Conservation (phyloP, 2,329 filamentous ascomycete genomes). For the Rhinocladiella mackenziei region DNA sequence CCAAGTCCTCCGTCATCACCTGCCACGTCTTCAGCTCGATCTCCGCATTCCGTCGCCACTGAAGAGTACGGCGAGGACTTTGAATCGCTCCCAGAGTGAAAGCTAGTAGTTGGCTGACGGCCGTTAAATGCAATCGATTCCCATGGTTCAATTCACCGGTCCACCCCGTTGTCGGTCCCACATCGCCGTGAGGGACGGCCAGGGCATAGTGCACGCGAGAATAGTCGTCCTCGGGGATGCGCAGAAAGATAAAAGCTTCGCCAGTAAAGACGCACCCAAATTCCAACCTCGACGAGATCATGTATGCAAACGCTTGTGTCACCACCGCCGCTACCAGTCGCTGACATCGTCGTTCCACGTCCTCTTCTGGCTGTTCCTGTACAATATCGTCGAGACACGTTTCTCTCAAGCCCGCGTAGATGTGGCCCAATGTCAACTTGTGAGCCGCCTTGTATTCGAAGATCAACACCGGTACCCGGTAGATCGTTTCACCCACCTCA, state of each 20-base stretch:
- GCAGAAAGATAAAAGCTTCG: slow-evolving; percentile 46
- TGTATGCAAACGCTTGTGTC: slow-evolving; percentile 50
- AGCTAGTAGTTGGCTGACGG: slow-evolving; percentile 33
- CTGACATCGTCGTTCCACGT: slow-evolving; percentile 37
- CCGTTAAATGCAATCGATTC: slow-evolving; percentile 34
- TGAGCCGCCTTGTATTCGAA: slow-evolving; percentile 49
- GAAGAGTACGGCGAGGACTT: slow-evolving; percentile 23
- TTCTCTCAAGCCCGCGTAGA: slow-evolving; percentile 41
- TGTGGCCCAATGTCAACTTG: slow-evolving; percentile 43
- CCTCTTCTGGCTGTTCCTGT: slow-evolving; percentile 33
- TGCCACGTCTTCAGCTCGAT: slow-evolving; percentile 28
- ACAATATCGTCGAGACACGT: slow-evolving; percentile 44
- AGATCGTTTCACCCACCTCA: slow-evolving; percentile 3
- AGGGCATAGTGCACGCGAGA: slow-evolving; percentile 35
- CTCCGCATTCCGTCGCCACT: slow-evolving; percentile 29
- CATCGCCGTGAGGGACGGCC: slow-evolving; percentile 33
- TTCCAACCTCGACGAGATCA: slow-evolving; percentile 45
- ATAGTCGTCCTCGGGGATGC: slow-evolving; percentile 32
- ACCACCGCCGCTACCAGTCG: slow-evolving; percentile 43
- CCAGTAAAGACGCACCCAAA: slow-evolving; percentile 45
- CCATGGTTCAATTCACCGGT: slow-evolving; percentile 18
- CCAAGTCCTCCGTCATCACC: slow-evolving; percentile 30
- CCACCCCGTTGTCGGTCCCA: slow-evolving; percentile 29
- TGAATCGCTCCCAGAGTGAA: slow-evolving; percentile 33
- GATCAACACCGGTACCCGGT: slow-evolving; percentile 31